These are phyloP conservation scores for Ceratobasidium sp. DNA, from an alignment of 1,284 basidiomycete genomes.

Conservation along the genomic window DNA sequence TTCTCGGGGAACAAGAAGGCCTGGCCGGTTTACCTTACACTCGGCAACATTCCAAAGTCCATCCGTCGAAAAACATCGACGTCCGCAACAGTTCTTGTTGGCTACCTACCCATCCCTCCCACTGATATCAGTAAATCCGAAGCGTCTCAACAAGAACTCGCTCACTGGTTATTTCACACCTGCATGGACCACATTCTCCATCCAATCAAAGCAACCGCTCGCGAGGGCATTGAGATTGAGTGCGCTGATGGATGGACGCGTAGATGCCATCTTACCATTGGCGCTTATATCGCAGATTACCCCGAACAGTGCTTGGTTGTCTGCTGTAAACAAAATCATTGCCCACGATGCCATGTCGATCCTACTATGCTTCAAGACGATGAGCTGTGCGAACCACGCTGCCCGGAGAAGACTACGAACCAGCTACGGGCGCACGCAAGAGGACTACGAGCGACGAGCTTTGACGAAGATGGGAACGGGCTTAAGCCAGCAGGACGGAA, in stretches of 20 bases:
- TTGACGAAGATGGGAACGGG: slow-evolving; percentile 15
- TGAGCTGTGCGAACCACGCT: too few relatives aligned
- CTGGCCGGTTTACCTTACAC: slow-evolving; percentile 43
- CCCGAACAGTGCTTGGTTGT: slow-evolving; percentile 51
- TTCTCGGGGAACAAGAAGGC: slow-evolving; percentile 40
- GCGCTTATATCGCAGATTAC: slow-evolving; percentile 50
- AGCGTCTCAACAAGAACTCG: neutral
- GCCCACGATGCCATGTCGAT: slow-evolving; percentile 16
- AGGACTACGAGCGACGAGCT: too few relatives aligned
- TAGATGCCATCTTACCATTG: slow-evolving; percentile 50
- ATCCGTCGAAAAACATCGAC: neutral
- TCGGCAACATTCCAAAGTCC: slow-evolving; percentile 44
- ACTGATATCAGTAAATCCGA: neutral
- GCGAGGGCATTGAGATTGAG: slow-evolving; percentile 46
- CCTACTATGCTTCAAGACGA: too few relatives aligned
- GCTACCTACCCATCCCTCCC: slow-evolving; percentile 30
- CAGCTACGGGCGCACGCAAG: too few relatives aligned
- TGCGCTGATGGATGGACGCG: slow-evolving; percentile 50
- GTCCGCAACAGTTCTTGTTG: slow-evolving; percentile 38
- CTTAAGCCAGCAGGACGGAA: neutral
- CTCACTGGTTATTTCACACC: slow-evolving; percentile 48
- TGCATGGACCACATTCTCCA: slow-evolving; percentile 47
- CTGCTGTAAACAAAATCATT: slow-evolving; percentile 32
- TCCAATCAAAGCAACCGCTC: slow-evolving; percentile 45
- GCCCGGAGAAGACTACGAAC: too few relatives aligned